Percentiles rank a stretch among this genome's conserved stretches.
Evolutionary conservation across 768 basidiomycete species (phyloP).

Genomic region (Wakefieldia striispora): DNA sequence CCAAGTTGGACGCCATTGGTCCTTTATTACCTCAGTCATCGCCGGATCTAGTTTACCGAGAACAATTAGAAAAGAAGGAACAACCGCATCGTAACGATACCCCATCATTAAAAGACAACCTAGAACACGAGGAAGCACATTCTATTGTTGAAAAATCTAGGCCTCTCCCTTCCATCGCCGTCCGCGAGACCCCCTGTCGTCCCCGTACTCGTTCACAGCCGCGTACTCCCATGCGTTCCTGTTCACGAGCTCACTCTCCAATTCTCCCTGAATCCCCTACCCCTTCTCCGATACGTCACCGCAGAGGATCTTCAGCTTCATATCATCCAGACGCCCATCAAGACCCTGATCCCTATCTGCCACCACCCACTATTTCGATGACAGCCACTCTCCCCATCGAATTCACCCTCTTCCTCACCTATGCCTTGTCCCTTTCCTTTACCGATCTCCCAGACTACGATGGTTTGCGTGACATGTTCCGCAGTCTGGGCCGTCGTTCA

Average conservation of each 20-base stretch:
- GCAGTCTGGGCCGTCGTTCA: slow-evolving; percentile 52
- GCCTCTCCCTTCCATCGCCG: slow-evolving; percentile 5
- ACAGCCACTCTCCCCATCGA: slow-evolving; percentile 78
- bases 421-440: slow-evolving; percentile 79
- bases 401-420: slow-evolving; percentile 75
- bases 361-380: slow-evolving; percentile 43
- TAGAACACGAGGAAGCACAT: slow-evolving; percentile 8
- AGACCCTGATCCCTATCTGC: slow-evolving; percentile 7
- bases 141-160: slow-evolving; percentile 19
- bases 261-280: slow-evolving; percentile 3
- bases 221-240: slow-evolving; percentile 15
- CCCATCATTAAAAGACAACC: neutral
- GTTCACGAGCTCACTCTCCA: slow-evolving; percentile 10
- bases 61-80: slow-evolving; percentile 1
- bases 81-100: slow-evolving; percentile 33
- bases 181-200: slow-evolving; percentile 9
- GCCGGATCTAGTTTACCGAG: slow-evolving; percentile 13
- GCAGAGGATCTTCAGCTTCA: slow-evolving; percentile 18
- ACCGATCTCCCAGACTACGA: slow-evolving; percentile 90
- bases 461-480: slow-evolving; percentile 64
- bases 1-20: no score
- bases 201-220: slow-evolving; percentile 17
- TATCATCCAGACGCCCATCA: slow-evolving; percentile 15
- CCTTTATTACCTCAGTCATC: slow-evolving; percentile 10
- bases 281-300: slow-evolving; percentile 23